Percentiles rank a stretch among this genome's conserved stretches.
These are phyloP conservation scores for Candida ficus DNA, from an alignment of 805 yeast genomes.

Conservation along the genomic window DNA sequence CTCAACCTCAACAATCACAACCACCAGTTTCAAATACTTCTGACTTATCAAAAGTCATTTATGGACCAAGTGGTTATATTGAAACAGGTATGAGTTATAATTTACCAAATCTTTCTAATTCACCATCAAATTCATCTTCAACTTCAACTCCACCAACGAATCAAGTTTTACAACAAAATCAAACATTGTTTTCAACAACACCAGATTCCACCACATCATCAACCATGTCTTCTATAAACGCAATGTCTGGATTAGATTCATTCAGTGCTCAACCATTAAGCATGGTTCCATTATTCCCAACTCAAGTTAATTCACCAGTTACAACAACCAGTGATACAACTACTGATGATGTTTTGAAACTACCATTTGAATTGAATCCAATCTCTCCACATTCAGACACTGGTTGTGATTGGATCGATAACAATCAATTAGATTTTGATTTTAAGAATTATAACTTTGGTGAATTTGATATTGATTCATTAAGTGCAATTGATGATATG, in stretches of 20 bases:
- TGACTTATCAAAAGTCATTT: slow-evolving; percentile 1
- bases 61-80: slow-evolving; percentile 7
- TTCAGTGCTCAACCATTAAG: background rate
- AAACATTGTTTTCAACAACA: background rate
- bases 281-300: background rate
- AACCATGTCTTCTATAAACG: background rate
- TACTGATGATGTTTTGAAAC: background rate
- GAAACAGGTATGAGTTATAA: slow-evolving; percentile 12
- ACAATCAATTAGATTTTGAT: slow-evolving; percentile 34
- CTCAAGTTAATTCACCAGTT: background rate
- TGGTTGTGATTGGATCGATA: slow-evolving; percentile 57
- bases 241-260: background rate
- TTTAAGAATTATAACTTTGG: slow-evolving; percentile 24
- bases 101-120: slow-evolving; percentile 7
- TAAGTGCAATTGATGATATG: slow-evolving; percentile 24
- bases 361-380: background rate
- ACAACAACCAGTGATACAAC: background rate
- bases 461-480: slow-evolving; percentile 22
- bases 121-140: background rate
- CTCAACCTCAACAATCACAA: background rate
- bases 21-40: background rate
- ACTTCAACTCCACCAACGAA: background rate
- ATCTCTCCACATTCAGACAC: slow-evolving; percentile 35
- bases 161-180: background rate
- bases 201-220: background rate